Conservation (phyloP, 768 basidiomycete genomes). For the Naganishia friedmannii region DNA sequence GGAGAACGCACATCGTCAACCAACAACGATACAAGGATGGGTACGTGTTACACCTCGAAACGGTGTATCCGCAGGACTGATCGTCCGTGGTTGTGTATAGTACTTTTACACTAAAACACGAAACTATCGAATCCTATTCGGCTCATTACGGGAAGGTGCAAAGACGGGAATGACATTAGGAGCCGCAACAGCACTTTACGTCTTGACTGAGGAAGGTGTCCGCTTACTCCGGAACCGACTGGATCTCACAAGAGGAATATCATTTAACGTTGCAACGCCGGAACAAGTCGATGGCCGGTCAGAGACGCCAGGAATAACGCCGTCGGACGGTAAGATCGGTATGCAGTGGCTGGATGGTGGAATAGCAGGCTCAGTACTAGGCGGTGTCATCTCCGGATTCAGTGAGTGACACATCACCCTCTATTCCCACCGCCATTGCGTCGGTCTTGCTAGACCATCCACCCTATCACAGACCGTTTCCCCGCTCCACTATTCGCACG, state of each 20-base stretch:
- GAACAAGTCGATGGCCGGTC: too few relatives aligned
- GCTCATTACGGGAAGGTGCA: conserved; percentile 38
- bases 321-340: too few relatives aligned
- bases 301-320: too few relatives aligned
- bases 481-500: conserved; percentile 43
- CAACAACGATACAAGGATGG: conserved; percentile 50
- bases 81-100: too few relatives aligned
- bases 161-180: conserved; percentile 44
- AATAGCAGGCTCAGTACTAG: conserved; percentile 42
- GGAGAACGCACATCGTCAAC: conserved; percentile 50
- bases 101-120: conserved; percentile 52
- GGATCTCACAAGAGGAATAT: conserved; percentile 23
- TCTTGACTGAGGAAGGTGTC: conserved; percentile 43
- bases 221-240: conserved; percentile 35
- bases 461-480: conserved; percentile 37
- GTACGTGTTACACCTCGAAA: too few relatives aligned
- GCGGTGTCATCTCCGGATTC: conserved; percentile 35
- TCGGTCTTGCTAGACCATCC: neutral
- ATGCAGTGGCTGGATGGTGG: conserved; percentile 45
- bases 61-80: too few relatives aligned
- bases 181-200: conserved; percentile 40
- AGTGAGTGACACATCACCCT: conserved; percentile 36
- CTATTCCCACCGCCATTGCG: neutral
- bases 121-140: conserved; percentile 47
- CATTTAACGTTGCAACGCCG: neutral